Evolutionary conservation across 768 basidiomycete species (phyloP), one percentile per base, ranked within the genome.

Genomic region (Leccinellum rugosiceps): DNA sequence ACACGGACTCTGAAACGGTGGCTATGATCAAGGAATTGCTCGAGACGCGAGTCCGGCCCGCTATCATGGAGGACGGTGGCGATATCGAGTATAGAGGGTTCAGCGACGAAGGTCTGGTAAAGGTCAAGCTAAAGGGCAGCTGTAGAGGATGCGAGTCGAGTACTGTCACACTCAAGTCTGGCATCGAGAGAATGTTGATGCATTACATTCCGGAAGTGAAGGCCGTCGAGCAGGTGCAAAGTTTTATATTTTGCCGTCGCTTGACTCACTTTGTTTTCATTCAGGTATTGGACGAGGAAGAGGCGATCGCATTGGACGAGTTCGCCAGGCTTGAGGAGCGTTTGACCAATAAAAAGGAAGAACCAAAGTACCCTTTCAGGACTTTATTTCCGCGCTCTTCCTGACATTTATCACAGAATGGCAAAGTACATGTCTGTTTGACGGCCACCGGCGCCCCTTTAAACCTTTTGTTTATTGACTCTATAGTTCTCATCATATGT

Each of bases 1-100:
- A 98, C 64, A 91, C 88, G 3, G 97, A 99, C 71, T 89, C 90
- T 21, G 97, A 98, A 72, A 92, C 93, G 3, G 93, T 99, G 3
- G 97, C 93, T 8, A 99, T 98, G 96, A 94, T 99, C 65, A 99
- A 99, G 72, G 97, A 99, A 70, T 71, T 98, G 38, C 77, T 99
- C 50, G 96, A 98, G 69, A 98, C 95, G 3, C 78, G 97, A 14
- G 94, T 99, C 17, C 78, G 97, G 54, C 97, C 97, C 6, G 92
- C 94, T 5, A 98, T 99, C 58, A 95, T 95, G 91, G 97, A 98
- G 72, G 96, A 99, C 56, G 97, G 97, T 0, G 97, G 97, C 2
- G 97, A 98, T 70, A 94, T 99, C 56, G 96, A 98, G 74, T 99
- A 91, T 71, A 83, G 88, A 34, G 94, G 92, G 3, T 96, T 98